Evolutionary conservation across 352 stramenopile species (phyloP).

Genomic region (Phytophthora citricola): DNA sequence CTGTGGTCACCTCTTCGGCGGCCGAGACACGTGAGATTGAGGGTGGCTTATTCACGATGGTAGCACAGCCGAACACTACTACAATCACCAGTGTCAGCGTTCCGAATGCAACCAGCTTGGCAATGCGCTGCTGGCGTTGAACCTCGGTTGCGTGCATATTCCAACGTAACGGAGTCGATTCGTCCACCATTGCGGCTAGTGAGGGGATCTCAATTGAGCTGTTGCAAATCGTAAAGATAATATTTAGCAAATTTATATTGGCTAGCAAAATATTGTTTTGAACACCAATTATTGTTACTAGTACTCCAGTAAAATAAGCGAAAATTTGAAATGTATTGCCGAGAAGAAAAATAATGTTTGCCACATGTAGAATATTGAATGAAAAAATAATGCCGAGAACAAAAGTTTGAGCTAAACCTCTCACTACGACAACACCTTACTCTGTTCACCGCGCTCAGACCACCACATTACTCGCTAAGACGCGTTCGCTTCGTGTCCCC

Average conservation of each 20-base stretch:
- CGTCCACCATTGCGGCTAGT: slow-evolving; percentile 21
- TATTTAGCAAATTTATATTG: too few relatives aligned
- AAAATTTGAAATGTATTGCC: too few relatives aligned
- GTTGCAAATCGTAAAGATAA: too few relatives aligned
- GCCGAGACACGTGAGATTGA: background rate
- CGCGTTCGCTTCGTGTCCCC: background rate
- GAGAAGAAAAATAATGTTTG: too few relatives aligned
- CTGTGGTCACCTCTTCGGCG: background rate
- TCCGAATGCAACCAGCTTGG: slow-evolving; percentile 23
- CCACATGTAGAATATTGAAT: too few relatives aligned
- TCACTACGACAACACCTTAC: too few relatives aligned
- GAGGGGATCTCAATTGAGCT: background rate
- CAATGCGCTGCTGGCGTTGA: slow-evolving; percentile 23
- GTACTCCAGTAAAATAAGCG: too few relatives aligned
- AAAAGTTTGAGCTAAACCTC: too few relatives aligned
- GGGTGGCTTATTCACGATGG: slow-evolving; percentile 1
- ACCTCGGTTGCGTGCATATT: slow-evolving; percentile 2
- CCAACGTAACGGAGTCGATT: slow-evolving; percentile 27
- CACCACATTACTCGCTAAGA: background rate
- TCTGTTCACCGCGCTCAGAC: too few relatives aligned
- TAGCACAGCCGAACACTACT: slow-evolving; percentile 21
- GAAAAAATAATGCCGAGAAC: too few relatives aligned
- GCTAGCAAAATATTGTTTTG: too few relatives aligned
- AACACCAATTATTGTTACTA: too few relatives aligned
- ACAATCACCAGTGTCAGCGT: slow-evolving; percentile 17